phyloP scores from a whole-genome alignment of 2,329 filamentous ascomycete species.

The Sporothrix protearum region DNA sequence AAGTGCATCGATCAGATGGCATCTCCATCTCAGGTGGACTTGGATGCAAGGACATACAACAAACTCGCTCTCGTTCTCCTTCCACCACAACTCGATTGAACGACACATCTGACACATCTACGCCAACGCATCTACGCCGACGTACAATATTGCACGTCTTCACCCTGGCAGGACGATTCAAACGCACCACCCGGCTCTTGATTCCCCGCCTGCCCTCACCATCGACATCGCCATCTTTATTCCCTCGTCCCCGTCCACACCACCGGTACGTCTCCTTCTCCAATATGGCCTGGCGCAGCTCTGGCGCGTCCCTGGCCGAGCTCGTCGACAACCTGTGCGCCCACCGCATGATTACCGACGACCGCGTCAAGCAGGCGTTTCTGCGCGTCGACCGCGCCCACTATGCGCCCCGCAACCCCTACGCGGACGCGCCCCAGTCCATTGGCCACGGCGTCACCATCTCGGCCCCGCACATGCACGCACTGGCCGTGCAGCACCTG shows the following conservation, averaged over 20 bases:
- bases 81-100: background rate
- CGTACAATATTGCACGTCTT: too few species aligned
- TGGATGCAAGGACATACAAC: too few species aligned
- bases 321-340: constrained; percentile 74
- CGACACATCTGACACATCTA: background rate
- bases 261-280: background rate
- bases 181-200: background rate
- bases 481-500: constrained; percentile 50
- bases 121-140: background rate
- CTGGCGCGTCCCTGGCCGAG: constrained; percentile 67
- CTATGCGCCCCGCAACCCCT: constrained; percentile 69
- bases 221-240: background rate
- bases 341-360: constrained; percentile 68
- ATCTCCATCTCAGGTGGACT: too few species aligned
- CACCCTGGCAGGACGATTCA: background rate
- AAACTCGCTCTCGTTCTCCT: background rate
- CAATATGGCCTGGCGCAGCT: constrained; percentile 86
- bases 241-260: background rate
- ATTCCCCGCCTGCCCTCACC: background rate
- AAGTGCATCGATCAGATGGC: background rate
- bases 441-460: constrained; percentile 57
- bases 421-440: constrained; percentile 56
- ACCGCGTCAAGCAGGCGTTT: constrained; percentile 75
- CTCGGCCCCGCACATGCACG: constrained; percentile 60
- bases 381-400: constrained; percentile 82